A percentile compares a stretch with the other conserved stretches of the same genome.
phyloP scores from a whole-genome alignment of 192 early-diverging fungal species.

The Umbelopsis isabellina region DNA sequence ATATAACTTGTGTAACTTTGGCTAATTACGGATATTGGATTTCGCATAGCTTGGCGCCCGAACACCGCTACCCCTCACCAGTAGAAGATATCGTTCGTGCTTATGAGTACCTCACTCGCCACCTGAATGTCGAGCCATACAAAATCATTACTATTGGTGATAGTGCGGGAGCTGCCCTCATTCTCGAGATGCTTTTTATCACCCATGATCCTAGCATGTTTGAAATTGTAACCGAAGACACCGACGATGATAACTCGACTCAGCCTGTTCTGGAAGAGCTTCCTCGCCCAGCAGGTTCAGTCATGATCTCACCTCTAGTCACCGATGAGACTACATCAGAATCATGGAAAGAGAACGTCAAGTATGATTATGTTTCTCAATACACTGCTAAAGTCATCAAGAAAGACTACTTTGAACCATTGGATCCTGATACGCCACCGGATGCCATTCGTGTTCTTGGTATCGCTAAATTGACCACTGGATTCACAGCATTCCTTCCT shows the following conservation, averaged over 20 bases:
- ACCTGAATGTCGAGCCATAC: slow-evolving; percentile 22
- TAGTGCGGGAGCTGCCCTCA: slow-evolving; percentile 38
- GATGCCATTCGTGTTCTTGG: slow-evolving; percentile 30
- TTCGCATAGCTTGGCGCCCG: slow-evolving; percentile 36
- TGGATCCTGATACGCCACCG: slow-evolving; percentile 23
- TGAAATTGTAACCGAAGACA: slow-evolving; percentile 39
- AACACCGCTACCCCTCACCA: slow-evolving; percentile 40
- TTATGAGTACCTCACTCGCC: slow-evolving; percentile 37
- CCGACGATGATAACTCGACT: slow-evolving; percentile 16
- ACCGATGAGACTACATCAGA: slow-evolving; percentile 40
- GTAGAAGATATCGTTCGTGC: slow-evolving; percentile 42
- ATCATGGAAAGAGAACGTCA: slow-evolving; percentile 39
- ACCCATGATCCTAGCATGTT: slow-evolving; percentile 46
- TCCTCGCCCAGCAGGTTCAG: slow-evolving; percentile 39
- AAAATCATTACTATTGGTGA: slow-evolving; percentile 42
- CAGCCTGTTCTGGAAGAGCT: slow-evolving; percentile 29
- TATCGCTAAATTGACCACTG: slow-evolving; percentile 39
- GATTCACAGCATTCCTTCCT: slow-evolving; percentile 36
- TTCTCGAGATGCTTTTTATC: slow-evolving; percentile 42
- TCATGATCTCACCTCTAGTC: slow-evolving; percentile 41
- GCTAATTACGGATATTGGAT: slow-evolving; percentile 4
- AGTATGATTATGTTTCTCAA: slow-evolving; percentile 41
- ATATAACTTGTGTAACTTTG: slow-evolving; percentile 4
- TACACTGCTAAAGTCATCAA: slow-evolving; percentile 46
- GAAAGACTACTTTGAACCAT: slow-evolving; percentile 40